Base-by-base conservation (phyloP, 768 basidiomycete species). In the Dacryopinax primogenitus region DNA sequence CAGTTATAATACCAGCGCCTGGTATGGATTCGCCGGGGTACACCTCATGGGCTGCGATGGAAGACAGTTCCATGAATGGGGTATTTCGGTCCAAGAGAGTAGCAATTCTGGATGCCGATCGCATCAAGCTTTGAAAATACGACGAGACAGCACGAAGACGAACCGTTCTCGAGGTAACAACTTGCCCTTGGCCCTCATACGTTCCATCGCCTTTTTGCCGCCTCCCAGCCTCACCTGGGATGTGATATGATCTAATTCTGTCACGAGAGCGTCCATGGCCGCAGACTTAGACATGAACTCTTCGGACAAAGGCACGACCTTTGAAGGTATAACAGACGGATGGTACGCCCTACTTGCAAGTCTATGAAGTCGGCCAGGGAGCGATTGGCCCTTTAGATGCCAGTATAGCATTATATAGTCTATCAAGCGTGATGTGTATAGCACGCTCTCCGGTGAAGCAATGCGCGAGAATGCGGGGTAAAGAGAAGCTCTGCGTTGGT, bases 1-100 rank as follows among this genome's bases (percentile, higher is more conserved):
- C 93, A 1, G 92, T 92, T 67, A 97, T 88, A 44, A 97, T 82
- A 1, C 92, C 94, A 1, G 92, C 93, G 0, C 87, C 89, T 21
- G 94, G 92, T 33, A 96, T 84, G 3, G 71, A 68, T 67, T 89
- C 79, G 3, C 78, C 83, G 0, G 83, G 78, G 73, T 97, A 96
- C 3, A 96, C 88, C 15, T 86, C 90, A 68, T 94, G 85, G 18
- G 88, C 93, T 15, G 93, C 93, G 1, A 94, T 78, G 13, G 87
- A 77, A 1, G 90, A 92, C 1, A 97, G 78, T 73, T 97, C 93
- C 18, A 97, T 77, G 73, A 95, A 97, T 0, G 94, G 92, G 2
- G 90, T 86, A 69, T 86, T 82, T 3, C 89, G 86, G 73, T 97
- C 93, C 28, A 97, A 76, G 15, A 97, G 77, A 21, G 87, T 9